These are phyloP conservation scores for Coemansia sp. DNA, from an alignment of 192 early-diverging fungal genomes.

Conservation along the genomic window DNA sequence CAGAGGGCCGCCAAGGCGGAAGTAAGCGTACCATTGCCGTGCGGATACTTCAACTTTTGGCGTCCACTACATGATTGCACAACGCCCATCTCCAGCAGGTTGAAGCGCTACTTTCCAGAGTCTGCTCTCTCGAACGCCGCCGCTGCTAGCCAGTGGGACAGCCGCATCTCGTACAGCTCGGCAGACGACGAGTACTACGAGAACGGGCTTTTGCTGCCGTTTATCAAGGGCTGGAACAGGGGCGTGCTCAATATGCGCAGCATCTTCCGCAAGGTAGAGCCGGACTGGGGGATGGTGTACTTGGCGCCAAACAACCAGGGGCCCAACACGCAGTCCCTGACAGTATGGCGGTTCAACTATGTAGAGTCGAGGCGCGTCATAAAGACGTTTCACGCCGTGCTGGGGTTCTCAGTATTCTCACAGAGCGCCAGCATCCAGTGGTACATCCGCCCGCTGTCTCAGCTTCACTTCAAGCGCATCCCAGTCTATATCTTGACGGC, in stretches of 20 bases:
- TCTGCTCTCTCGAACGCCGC: neutral
- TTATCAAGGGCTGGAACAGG: conserved; percentile 43
- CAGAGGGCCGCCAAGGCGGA: conserved; percentile 1
- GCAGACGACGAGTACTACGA: conserved; percentile 58
- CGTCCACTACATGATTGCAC: conserved; percentile 31
- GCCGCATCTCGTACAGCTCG: conserved; percentile 54
- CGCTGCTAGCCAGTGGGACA: conserved; percentile 29
- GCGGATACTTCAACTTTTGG: conserved; percentile 54
- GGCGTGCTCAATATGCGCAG: conserved; percentile 20
- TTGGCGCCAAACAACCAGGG: conserved; percentile 23
- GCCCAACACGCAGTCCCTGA: conserved; percentile 1
- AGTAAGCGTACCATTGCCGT: conserved; percentile 37
- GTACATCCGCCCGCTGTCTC: conserved; percentile 48
- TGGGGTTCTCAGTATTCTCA: conserved; percentile 34
- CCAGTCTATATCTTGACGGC: conserved; percentile 19
- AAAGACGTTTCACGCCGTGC: conserved; percentile 21
- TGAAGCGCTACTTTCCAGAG: conserved; percentile 25
- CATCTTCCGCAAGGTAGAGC: conserved; percentile 52
- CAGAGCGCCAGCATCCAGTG: conserved; percentile 30
- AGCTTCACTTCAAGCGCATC: conserved; percentile 17
- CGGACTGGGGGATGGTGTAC: conserved; percentile 54
- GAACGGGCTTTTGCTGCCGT: conserved; percentile 46
- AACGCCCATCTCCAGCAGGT: conserved; percentile 21
- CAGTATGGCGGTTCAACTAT: conserved; percentile 55
- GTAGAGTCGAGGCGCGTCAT: conserved; percentile 24